Evolutionary conservation across 2,329 filamentous ascomycete species (phyloP).

Genomic region (Xylariaceae sp.): DNA sequence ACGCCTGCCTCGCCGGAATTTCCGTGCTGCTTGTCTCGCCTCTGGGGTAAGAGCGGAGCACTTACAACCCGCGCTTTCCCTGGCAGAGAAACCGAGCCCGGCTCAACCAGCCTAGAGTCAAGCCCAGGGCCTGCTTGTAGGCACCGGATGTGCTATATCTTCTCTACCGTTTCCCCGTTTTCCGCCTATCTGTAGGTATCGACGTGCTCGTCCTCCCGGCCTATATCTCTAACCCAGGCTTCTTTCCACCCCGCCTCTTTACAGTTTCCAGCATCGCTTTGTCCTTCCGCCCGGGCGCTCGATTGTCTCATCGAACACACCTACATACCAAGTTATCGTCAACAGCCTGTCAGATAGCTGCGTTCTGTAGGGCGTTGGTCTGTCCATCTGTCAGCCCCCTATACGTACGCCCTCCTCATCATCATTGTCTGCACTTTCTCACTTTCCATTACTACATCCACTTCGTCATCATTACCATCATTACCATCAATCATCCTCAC

Average conservation of each 20-base stretch:
- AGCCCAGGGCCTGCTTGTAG: too few relatives aligned
- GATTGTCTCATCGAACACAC: background rate
- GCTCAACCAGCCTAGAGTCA: background rate
- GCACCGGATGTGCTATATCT: too few relatives aligned
- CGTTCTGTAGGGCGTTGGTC: background rate
- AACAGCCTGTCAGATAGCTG: background rate
- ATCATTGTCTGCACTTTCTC: background rate
- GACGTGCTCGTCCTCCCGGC: background rate
- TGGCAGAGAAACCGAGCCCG: background rate
- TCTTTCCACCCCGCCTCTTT: background rate
- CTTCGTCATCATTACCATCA: too few relatives aligned
- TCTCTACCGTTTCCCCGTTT: too few relatives aligned
- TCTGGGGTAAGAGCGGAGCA: background rate
- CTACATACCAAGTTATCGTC: background rate
- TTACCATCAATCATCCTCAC: too few relatives aligned
- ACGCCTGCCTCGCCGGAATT: background rate
- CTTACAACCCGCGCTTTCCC: background rate
- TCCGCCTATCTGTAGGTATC: too few relatives aligned
- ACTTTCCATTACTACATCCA: too few relatives aligned
- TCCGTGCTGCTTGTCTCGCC: background rate
- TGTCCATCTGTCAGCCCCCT: background rate
- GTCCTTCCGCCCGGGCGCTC: background rate
- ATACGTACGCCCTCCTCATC: background rate
- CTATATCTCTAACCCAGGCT: background rate
- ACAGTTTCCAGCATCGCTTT: background rate